Evolutionary conservation across 1,139 yeast genomes (phyloP).

Genomic region (Wickerhamomyces sp.): DNA sequence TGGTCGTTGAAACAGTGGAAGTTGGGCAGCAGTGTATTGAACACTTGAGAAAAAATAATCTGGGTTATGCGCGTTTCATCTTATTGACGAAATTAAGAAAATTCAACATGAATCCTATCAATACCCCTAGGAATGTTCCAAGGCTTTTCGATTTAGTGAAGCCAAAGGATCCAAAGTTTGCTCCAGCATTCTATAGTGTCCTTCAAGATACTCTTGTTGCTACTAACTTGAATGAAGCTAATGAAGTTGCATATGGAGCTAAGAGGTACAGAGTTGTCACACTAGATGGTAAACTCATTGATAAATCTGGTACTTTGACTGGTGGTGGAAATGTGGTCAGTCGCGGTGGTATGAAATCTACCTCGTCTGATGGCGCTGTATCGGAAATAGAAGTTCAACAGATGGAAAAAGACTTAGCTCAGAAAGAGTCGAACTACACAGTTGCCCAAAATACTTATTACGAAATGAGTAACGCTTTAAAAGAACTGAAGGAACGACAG

Average conservation of each 20-base stretch:
- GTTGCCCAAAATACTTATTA: conserved; percentile 47
- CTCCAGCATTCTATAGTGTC: conserved; percentile 87
- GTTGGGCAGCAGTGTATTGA: conserved; percentile 91
- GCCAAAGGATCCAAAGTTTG: conserved; percentile 62
- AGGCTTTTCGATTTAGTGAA: conserved; percentile 79
- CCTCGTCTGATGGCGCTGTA: conserved; percentile 24
- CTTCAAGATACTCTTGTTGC: conserved; percentile 87
- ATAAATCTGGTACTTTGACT: conserved; percentile 93
- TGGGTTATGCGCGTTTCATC: conserved; percentile 89
- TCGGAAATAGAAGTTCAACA: conserved; percentile 58
- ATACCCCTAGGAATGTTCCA: conserved; percentile 74
- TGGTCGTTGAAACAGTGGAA: conserved; percentile 92
- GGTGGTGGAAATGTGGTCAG: conserved; percentile 84
- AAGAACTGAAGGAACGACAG: conserved; percentile 53
- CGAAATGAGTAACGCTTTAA: conserved; percentile 57
- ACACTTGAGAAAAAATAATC: conserved; percentile 72
- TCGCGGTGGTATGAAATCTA: conserved; percentile 35
- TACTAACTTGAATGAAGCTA: conserved; percentile 71
- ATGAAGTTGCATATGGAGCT: conserved; percentile 82
- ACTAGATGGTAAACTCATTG: conserved; percentile 86
- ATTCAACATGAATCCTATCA: conserved; percentile 55
- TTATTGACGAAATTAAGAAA: conserved; percentile 69
- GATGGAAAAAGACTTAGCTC: conserved; percentile 49
- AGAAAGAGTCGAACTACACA: conserved; percentile 54
- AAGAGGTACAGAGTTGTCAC: conserved; percentile 87